Conservation (phyloP, 2,329 filamentous ascomycete genomes). For the Aureobasidium sp. region DNA sequence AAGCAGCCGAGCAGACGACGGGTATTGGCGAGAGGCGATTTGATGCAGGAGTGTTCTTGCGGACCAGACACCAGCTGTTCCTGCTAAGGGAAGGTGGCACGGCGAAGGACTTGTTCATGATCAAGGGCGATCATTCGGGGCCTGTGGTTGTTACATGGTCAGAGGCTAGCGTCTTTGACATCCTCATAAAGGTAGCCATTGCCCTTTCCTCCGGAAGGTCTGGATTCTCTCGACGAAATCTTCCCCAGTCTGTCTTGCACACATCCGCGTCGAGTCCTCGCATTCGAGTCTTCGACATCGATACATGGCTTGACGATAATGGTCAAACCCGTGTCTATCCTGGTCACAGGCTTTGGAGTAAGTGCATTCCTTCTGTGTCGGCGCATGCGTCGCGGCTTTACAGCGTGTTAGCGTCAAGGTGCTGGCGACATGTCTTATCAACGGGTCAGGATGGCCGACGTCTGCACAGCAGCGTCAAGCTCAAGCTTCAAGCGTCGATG, state of each 20-base stretch:
- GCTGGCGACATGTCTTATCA: neutral
- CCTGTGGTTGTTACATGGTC: neutral
- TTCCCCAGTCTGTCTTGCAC: neutral
- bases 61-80: neutral
- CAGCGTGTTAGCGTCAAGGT: neutral
- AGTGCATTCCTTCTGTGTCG: slow-evolving; percentile 18
- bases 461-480: neutral
- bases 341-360: slow-evolving; percentile 42
- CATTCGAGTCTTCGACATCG: neutral
- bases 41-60: neutral
- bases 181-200: neutral
- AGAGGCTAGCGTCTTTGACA: neutral
- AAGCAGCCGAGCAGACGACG: neutral
- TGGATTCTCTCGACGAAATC: neutral
- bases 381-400: neutral
- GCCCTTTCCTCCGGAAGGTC: neutral
- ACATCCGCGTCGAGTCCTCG: neutral
- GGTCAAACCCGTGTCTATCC: slow-evolving; percentile 33
- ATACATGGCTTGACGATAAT: neutral
- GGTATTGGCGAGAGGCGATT: neutral
- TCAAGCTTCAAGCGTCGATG: neutral
- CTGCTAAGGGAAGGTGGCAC: neutral
- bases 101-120: neutral
- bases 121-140: neutral
- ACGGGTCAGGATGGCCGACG: neutral